phyloP scores from a whole-genome alignment of 163 green algal genomes.

The Scenedesmus sp. region DNA sequence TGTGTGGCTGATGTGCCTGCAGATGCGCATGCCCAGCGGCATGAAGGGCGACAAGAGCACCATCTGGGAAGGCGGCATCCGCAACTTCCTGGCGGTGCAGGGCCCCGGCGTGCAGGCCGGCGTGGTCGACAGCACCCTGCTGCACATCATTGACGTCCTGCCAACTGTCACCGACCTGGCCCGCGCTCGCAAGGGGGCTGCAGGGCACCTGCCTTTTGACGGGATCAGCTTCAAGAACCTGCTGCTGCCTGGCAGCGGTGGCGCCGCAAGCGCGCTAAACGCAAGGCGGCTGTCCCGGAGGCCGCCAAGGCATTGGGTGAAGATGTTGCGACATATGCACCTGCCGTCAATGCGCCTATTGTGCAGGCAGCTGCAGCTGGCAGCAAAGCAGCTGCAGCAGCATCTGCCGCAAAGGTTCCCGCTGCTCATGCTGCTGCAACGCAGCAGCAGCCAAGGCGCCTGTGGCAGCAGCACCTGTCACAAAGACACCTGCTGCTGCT shows the following conservation, averaged over 20 bases:
- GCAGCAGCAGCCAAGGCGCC: background rate
- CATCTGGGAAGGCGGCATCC: slow-evolving; percentile 4
- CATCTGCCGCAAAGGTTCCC: background rate
- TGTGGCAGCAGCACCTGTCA: background rate
- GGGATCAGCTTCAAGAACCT: slow-evolving; percentile 18
- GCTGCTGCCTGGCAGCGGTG: background rate
- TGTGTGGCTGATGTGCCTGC: background rate
- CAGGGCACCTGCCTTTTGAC: background rate
- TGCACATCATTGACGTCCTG: slow-evolving; percentile 17
- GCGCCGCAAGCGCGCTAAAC: background rate
- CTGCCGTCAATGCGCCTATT: background rate
- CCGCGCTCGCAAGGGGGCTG: too few species aligned
- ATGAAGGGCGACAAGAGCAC: slow-evolving; percentile 26
- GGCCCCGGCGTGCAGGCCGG: slow-evolving; percentile 19
- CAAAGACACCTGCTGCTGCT: background rate
- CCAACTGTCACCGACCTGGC: slow-evolving; percentile 32
- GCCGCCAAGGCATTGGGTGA: background rate
- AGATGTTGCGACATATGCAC: background rate
- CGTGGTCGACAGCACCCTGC: background rate
- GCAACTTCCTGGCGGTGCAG: slow-evolving; percentile 29
- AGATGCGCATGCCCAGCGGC: slow-evolving; percentile 25
- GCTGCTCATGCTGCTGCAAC: background rate
- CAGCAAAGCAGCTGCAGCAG: background rate
- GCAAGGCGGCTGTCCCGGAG: background rate
- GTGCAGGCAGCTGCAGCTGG: background rate